phyloP scores from a whole-genome alignment of 108 stramenopile genomes.

The Conticribra guillardii region DNA sequence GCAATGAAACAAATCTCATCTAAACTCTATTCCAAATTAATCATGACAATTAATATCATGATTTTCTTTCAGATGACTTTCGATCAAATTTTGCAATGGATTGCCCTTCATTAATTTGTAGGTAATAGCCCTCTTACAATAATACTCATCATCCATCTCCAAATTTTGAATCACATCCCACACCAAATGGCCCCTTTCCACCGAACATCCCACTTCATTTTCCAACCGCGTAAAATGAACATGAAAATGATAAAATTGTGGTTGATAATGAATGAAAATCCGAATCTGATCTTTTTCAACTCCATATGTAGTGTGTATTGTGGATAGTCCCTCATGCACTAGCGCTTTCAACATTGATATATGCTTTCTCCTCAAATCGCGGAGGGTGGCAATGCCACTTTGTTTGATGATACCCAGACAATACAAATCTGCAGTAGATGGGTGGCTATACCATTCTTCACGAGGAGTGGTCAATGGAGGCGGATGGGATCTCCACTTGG shows the following conservation, averaged over 20 bases:
- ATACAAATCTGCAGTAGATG: constrained; percentile 56
- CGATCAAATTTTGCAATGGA: constrained; percentile 28
- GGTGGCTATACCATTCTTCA: constrained; percentile 42
- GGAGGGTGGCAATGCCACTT: constrained; percentile 51
- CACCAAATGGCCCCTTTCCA: constrained; percentile 71
- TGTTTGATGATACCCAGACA: constrained; percentile 69
- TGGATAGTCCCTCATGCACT: constrained; percentile 40
- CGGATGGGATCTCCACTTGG: constrained; percentile 77
- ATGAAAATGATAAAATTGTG: constrained; percentile 83
- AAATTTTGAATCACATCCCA: constrained; percentile 79
- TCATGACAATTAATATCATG: no score
- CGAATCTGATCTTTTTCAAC: constrained; percentile 61
- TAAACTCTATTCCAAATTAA: no score
- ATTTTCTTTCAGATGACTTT: constrained; percentile 14
- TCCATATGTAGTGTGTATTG: constrained; percentile 67
- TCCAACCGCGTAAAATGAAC: constrained; percentile 75
- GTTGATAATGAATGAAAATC: constrained; percentile 76
- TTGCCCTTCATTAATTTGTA: constrained; percentile 51
- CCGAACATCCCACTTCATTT: constrained; percentile 63
- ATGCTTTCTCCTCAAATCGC: constrained; percentile 63
- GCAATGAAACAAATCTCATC: no score
- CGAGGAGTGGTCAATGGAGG: constrained; percentile 46
- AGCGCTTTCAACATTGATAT: constrained; percentile 64
- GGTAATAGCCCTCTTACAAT: constrained; percentile 60
- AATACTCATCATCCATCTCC: constrained; percentile 61